Evolutionary conservation across 768 basidiomycete genomes (phyloP).

Genomic region (Pulveroboletus frians): DNA sequence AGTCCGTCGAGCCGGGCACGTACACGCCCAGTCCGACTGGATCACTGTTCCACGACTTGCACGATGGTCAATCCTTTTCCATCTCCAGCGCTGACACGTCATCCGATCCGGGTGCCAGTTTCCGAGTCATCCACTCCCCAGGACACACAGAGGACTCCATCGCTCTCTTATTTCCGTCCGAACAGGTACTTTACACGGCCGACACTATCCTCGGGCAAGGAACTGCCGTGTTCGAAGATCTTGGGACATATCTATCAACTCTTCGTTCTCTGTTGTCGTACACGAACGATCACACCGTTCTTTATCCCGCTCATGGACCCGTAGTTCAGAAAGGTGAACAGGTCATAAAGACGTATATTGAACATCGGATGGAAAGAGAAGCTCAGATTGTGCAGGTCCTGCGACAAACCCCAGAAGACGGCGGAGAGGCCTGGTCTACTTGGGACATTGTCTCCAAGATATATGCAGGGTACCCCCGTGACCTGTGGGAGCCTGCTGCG

Average conservation of each 20-base stretch:
- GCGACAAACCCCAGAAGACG: slow-evolving; percentile 26
- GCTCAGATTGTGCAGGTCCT: slow-evolving; percentile 62
- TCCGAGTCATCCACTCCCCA: slow-evolving; percentile 77
- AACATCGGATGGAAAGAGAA: slow-evolving; percentile 79
- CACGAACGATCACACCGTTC: slow-evolving; percentile 38
- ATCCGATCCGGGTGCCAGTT: slow-evolving; percentile 12
- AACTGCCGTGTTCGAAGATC: slow-evolving; percentile 84
- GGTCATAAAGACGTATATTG: slow-evolving; percentile 66
- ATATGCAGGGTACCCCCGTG: slow-evolving; percentile 68
- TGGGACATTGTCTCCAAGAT: slow-evolving; percentile 61
- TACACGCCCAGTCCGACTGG: slow-evolving; percentile 44
- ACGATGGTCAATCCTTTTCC: slow-evolving; percentile 48
- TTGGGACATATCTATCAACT: slow-evolving; percentile 62
- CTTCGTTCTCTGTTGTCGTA: slow-evolving; percentile 51
- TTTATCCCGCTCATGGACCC: slow-evolving; percentile 93
- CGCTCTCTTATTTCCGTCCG: slow-evolving; percentile 61
- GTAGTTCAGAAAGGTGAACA: slow-evolving; percentile 59
- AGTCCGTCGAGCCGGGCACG: slow-evolving; percentile 36
- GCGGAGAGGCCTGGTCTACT: slow-evolving; percentile 45
- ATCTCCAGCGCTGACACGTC: slow-evolving; percentile 19
- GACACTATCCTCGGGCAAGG: slow-evolving; percentile 91
- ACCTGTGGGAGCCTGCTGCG: slow-evolving; percentile 70
- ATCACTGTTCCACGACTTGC: slow-evolving; percentile 51
- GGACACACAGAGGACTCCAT: slow-evolving; percentile 91
- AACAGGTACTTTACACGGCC: slow-evolving; percentile 78